These are phyloP conservation scores for Baudoinia panamericana DNA, from an alignment of 495 filamentous ascomycete species.

Conservation along the genomic window DNA sequence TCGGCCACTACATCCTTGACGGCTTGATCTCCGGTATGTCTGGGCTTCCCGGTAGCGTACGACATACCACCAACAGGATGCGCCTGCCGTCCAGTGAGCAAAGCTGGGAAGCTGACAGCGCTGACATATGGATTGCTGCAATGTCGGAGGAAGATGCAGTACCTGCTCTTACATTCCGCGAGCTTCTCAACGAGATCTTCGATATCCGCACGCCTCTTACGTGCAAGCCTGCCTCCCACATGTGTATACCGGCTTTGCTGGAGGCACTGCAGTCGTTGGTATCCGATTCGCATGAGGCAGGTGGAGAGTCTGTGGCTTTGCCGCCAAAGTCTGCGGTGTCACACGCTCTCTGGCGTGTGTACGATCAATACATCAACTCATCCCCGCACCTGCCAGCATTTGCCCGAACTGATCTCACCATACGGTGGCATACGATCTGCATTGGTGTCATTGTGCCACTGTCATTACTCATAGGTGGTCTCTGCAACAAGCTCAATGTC, in stretches of 20 bases:
- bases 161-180: background rate
- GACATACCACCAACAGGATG: slow-evolving; percentile 35
- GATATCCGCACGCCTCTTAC: background rate
- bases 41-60: slow-evolving; percentile 33
- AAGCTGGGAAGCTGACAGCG: slow-evolving; percentile 33
- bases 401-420: background rate
- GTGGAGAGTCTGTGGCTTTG: background rate
- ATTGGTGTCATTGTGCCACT: background rate
- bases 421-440: background rate
- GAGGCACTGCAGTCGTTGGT: background rate
- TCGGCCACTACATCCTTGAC: slow-evolving; percentile 38
- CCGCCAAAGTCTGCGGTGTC: background rate
- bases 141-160: background rate
- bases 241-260: background rate
- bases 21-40: slow-evolving; percentile 38
- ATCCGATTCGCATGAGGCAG: background rate
- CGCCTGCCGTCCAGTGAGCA: slow-evolving; percentile 33
- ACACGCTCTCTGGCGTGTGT: background rate
- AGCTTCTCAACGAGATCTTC: background rate
- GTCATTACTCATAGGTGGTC: background rate
- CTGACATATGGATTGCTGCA: slow-evolving; percentile 30
- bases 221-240: background rate
- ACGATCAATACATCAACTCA: background rate
- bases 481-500: background rate
- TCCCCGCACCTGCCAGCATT: background rate